Evolutionary conservation across 352 stramenopile species (phyloP), one percentile per base, ranked within the genome.

Genomic region (Phytopythium mirpurense): DNA sequence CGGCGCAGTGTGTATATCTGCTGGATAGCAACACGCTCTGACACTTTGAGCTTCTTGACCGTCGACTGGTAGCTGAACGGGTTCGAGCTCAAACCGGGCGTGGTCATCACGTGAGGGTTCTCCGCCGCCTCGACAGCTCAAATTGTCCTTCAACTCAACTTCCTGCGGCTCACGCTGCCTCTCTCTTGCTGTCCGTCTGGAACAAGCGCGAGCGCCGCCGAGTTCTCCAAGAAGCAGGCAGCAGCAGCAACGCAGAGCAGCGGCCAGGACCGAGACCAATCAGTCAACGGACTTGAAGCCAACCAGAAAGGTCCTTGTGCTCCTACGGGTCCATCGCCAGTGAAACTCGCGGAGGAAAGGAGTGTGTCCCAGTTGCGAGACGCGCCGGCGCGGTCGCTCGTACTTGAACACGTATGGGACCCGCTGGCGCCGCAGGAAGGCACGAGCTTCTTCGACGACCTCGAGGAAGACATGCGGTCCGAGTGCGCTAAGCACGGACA

Each of bases 1-100:
- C 29, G 14, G 24, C 23, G n/a, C n/a, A n/a, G n/a, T n/a, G n/a
- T n/a, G n/a, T n/a, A n/a, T n/a, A n/a, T n/a, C n/a, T n/a, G n/a
- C n/a, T n/a, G n/a, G 11, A 21, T 31, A 24, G 1, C 21, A 14
- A 1, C 23, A 45, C 16, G 32, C 5, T 8, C 41, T 46, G 12
- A 32, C 21, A 27, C 12, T 1, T 15, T 36, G n/a, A n/a, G n/a
- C n/a, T n/a, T n/a, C n/a, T n/a, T n/a, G n/a, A n/a, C n/a, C n/a
- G n/a, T n/a, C n/a, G n/a, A n/a, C 18, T 14, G 21, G 2, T 19
- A 93, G 83, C 51, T 94, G 36, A 70, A 92, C 44, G 68, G 82
- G 49, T 86, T 88, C 31, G 81, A 94, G 74, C 77, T 94, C 68
- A 94, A 92, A 57, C 83, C 83, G 8, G 83, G 81, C 23, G 79